phyloP scores from a whole-genome alignment of 148 eudicot genomes.

The Nepenthes gracilis region DNA sequence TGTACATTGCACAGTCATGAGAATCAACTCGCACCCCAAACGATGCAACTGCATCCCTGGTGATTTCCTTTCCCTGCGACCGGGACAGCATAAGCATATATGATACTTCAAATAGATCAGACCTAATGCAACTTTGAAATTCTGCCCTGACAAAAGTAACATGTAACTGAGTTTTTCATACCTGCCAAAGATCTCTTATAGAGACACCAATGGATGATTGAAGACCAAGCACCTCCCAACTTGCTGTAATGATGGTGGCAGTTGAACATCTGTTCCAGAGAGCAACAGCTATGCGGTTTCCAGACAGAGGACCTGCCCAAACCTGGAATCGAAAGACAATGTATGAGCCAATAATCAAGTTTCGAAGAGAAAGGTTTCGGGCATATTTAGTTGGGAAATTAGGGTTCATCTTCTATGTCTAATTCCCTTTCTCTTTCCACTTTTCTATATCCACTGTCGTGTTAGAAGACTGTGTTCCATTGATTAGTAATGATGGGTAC shows the following conservation, averaged over 20 bases:
- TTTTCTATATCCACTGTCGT: too few relatives aligned
- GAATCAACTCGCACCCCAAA: slow-evolving; percentile 49
- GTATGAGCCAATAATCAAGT: neutral
- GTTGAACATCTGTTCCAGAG: slow-evolving; percentile 85
- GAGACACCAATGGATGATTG: slow-evolving; percentile 49
- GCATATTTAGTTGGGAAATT: neutral
- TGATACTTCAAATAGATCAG: neutral
- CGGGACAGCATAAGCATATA: neutral
- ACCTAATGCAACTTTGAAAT: neutral
- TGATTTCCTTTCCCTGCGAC: slow-evolving; percentile 52
- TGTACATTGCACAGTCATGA: slow-evolving; percentile 69
- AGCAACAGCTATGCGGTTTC: slow-evolving; percentile 50
- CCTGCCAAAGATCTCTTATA: slow-evolving; percentile 90
- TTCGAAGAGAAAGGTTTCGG: neutral
- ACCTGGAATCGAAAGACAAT: slow-evolving; percentile 30
- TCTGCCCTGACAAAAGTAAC: too few relatives aligned
- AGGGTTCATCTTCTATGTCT: too few relatives aligned
- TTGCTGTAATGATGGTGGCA: slow-evolving; percentile 42
- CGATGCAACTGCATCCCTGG: slow-evolving; percentile 38
- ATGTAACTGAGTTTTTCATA: slow-evolving; percentile 7
- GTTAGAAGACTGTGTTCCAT: too few relatives aligned
- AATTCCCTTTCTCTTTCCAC: too few relatives aligned
- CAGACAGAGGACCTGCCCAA: slow-evolving; percentile 91
- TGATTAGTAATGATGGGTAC: too few relatives aligned
- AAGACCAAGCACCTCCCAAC: slow-evolving; percentile 68